phyloP scores from a whole-genome alignment of 768 basidiomycete species.

The Rhodotorula diobovata region DNA sequence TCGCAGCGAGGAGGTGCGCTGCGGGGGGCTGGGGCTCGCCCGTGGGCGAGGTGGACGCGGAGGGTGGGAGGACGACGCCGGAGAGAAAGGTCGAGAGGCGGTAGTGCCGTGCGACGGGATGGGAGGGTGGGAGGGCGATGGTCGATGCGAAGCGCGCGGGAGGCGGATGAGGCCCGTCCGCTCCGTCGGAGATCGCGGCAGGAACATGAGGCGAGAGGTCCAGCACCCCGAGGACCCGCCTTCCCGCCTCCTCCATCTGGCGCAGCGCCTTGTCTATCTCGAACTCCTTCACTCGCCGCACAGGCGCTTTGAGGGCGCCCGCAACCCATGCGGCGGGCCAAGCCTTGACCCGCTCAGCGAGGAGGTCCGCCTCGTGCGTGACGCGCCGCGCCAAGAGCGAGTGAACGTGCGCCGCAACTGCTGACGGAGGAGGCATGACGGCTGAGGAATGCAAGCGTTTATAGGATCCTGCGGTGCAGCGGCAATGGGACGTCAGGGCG shows the following conservation, averaged over 20 bases:
- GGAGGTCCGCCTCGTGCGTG: neutral
- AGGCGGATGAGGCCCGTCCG: neutral
- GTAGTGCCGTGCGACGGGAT: neutral
- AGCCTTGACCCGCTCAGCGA: neutral
- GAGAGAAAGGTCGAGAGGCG: neutral
- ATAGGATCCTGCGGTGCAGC: neutral
- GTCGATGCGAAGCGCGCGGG: too few species aligned
- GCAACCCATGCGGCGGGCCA: neutral
- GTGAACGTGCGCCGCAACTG: neutral
- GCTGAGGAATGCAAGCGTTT: neutral
- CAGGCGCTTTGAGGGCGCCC: neutral
- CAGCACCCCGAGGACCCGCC: neutral
- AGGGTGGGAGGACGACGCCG: neutral
- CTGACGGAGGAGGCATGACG: neutral
- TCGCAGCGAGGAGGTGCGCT: neutral
- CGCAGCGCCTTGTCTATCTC: neutral
- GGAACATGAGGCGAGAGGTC: neutral
- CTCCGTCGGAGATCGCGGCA: neutral
- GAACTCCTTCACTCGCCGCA: neutral
- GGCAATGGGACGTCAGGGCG: neutral
- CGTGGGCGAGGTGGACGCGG: neutral
- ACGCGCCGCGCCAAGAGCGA: constrained; percentile 3
- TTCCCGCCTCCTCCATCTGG: neutral
- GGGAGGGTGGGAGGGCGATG: neutral
- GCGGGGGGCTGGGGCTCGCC: neutral